Evolutionary conservation across 176 grass and related monocot species (phyloP), one percentile per base, ranked within the genome.

Genomic region (Oryza glumipatula): DNA sequence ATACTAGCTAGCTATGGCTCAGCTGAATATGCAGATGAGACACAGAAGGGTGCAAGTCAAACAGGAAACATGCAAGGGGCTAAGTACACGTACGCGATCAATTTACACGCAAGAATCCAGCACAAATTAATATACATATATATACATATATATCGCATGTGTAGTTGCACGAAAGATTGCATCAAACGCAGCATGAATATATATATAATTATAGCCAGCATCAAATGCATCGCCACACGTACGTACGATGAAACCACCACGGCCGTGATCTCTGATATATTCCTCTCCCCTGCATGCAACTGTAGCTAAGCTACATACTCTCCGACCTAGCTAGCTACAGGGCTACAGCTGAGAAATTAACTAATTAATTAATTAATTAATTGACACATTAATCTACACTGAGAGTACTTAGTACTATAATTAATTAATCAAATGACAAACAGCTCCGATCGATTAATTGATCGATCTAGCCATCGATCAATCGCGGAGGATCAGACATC

Each of bases 31-130:
- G 58, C 58, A 63, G n/a, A 52, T n/a, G 17, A 22, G 30, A 76
- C 8, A 76, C 15, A 76, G 46, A 46, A 3, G 38, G 13, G 39
- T 60, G 24, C 9, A 84, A 77, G 83, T 85, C 83, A 85, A 85
- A 39, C 46, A 33, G 65, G 64, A 60, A 76, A 22, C 11, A n/a
- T 65, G 70, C 39, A 19, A 49, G 17, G 17, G 7, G 8, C 9
- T 63, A 63, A 23, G 58, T 63, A 63, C 58, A 10, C 58, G 58
- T 63, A 63, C 58, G 58, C 58, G n/a, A n/a, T 9, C 4, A 10
- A 58, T 58, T 22, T 63, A 23, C 58, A 11, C 9, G 58, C 21
- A 63, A 58, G 54, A 17, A 58, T 56, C 52, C 52, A 56, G 4
- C 52, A 56, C 16, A 56, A 56, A 19, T 56, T 56, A 19, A 58